Base-by-base conservation (phyloP, 2,329 filamentous ascomycete genomes). In the Xylariaceae sp. region DNA sequence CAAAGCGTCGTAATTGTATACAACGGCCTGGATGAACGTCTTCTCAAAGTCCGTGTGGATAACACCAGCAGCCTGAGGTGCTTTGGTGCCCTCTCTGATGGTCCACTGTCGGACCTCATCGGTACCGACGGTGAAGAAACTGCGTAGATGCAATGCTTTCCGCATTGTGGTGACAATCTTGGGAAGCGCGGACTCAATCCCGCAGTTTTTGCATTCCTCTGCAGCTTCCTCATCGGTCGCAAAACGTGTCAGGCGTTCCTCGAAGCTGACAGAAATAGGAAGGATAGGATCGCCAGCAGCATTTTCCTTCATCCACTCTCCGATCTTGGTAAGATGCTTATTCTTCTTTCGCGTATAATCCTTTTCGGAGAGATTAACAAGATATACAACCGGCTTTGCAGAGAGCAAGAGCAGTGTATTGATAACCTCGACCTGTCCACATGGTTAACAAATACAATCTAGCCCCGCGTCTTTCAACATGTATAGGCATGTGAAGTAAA, bases 41-140 rank as follows among this genome's bases (percentile, higher is more conserved):
- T 99, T 99, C 75, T 99, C 94, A 63, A 99, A 97, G 71, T 99
- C 94, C 63, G 87, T 89, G 76, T 99, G 94, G 64, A 99, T 99
- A 59, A 99, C 94, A 80, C 94, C 94, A 36, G 94, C 94, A 44
- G 94, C 94, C 69, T 95, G 88, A 16, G 94, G 94, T n/a, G 94
- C 94, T 79, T 99, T 99, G 70, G 87, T 96, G 65, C 91, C 92
- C 68, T 89, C 92, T 55, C 94, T 85, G 70, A 99, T 90, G 22
- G 94, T 99, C 95, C 94, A 99, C 77, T 99, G 94, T 66, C 94
- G 84, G 61, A 99, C 94, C 77, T 99, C 94, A 70, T 99, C 95
- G 21, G 91, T 76, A 67, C 94, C 94, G 32, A 88, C 92, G 49
- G 94, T 99, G 85, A 99, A 99, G 82, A 99, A 99, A 71, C 89